Conservation (phyloP, 176 grass and related monocot species). For the Aechmea fasciata region DNA sequence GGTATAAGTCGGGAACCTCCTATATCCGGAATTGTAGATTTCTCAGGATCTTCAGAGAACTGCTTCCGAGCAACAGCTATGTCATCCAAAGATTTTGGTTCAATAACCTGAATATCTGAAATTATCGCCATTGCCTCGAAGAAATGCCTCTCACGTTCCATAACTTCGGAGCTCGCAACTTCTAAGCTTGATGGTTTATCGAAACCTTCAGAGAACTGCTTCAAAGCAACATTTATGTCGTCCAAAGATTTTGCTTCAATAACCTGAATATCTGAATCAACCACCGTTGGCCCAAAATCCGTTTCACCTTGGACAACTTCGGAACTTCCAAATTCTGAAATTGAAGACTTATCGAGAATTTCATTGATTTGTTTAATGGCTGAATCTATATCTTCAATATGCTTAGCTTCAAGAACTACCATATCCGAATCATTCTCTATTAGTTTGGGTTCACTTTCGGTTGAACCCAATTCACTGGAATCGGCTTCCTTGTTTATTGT, state of each 20-base stretch:
- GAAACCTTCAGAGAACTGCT: conserved; percentile 24
- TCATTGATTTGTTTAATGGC: conserved; percentile 18
- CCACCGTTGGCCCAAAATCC: conserved; percentile 8
- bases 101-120: conserved; percentile 14
- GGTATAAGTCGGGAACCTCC: not conserved
- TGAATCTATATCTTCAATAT: conserved; percentile 22
- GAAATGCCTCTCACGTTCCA: not conserved
- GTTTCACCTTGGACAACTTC: not conserved
- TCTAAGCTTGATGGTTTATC: not conserved
- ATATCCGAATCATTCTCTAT: conserved; percentile 2
- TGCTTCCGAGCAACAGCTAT: not conserved
- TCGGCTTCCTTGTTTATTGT: conserved; percentile 10
- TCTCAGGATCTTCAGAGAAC: not conserved
- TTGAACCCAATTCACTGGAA: conserved; percentile 12
- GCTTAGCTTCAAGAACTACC: conserved; percentile 14
- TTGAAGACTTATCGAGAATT: conserved; percentile 17
- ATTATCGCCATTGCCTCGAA: too few species aligned
- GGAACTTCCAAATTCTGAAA: conserved; percentile 13
- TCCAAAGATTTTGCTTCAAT: conserved; percentile 30
- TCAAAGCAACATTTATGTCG: conserved; percentile 46
- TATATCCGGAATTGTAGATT: not conserved
- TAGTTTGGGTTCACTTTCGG: conserved; percentile 3
- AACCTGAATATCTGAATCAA: conserved; percentile 17
- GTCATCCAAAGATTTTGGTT: conserved; percentile 13
- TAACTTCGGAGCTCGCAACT: not conserved